Percentiles rank a stretch among this genome's conserved stretches.
These are phyloP conservation scores for Thermoascus crustaceus DNA, from an alignment of 2,329 filamentous ascomycete species.

Conservation along the genomic window DNA sequence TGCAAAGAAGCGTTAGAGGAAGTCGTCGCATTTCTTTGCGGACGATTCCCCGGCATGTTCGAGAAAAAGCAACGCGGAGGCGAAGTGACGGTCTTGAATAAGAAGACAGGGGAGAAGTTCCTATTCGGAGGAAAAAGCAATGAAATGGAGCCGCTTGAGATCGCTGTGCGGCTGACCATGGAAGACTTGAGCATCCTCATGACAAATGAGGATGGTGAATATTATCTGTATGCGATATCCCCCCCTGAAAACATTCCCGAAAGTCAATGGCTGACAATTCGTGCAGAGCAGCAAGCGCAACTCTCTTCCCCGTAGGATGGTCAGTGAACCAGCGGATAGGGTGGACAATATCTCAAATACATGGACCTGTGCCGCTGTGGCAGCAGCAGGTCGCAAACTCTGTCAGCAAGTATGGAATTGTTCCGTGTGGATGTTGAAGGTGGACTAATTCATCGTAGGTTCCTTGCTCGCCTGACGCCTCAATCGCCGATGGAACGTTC, in stretches of 20 bases:
- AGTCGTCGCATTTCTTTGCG: constrained; percentile 38
- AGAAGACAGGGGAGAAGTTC: constrained; percentile 38
- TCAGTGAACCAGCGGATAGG: constrained; percentile 42
- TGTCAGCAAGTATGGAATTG: constrained; percentile 33
- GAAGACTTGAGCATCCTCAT: constrained; percentile 46
- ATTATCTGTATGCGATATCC: constrained; percentile 35
- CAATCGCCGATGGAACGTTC: constrained; percentile 41
- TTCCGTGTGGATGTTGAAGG: not conserved
- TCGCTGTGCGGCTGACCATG: constrained; percentile 42
- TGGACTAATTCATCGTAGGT: constrained; percentile 22
- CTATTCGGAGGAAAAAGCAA: constrained; percentile 25
- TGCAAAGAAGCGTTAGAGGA: constrained; percentile 42
- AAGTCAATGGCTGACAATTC: constrained; percentile 3
- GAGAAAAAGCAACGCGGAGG: constrained; percentile 18
- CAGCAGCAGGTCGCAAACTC: constrained; percentile 37
- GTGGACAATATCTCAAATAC: constrained; percentile 40
- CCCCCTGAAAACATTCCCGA: constrained; percentile 2
- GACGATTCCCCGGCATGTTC: constrained; percentile 39
- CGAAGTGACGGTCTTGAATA: constrained; percentile 33
- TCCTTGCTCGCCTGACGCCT: constrained; percentile 39
- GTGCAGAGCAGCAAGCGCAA: constrained; percentile 42
- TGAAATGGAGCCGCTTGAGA: constrained; percentile 39
- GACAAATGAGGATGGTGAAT: constrained; percentile 38
- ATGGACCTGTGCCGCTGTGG: constrained; percentile 43
- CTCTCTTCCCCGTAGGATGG: constrained; percentile 48